Evolutionary conservation across 2,329 filamentous ascomycete species (phyloP).

Genomic region (Aspergillus hiratsukae): DNA sequence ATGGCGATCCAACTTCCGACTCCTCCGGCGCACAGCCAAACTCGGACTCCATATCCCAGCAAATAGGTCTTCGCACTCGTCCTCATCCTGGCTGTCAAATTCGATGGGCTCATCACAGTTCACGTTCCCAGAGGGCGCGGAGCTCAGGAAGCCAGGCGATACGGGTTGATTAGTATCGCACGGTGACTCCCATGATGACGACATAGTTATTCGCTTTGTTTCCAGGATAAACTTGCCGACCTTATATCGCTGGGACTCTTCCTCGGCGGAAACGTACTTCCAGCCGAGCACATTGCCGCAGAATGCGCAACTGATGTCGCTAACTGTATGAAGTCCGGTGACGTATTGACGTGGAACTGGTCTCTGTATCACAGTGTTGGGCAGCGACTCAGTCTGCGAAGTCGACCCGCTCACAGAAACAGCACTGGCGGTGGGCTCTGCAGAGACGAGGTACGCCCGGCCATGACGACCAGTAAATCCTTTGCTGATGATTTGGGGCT

Average conservation of each 20-base stretch:
- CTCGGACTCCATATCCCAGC: slow-evolving; percentile 57
- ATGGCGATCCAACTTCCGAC: slow-evolving; percentile 32
- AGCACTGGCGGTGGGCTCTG: slow-evolving; percentile 31
- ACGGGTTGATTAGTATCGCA: slow-evolving; percentile 8
- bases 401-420: slow-evolving; percentile 24
- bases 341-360: slow-evolving; percentile 57
- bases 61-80: slow-evolving; percentile 63
- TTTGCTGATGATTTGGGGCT: slow-evolving; percentile 59
- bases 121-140: slow-evolving; percentile 3
- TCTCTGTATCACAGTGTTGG: slow-evolving; percentile 56
- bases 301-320: slow-evolving; percentile 54
- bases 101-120: slow-evolving; percentile 38
- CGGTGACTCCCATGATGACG: slow-evolving; percentile 49
- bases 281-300: slow-evolving; percentile 58
- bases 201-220: slow-evolving; percentile 51
- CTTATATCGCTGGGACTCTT: slow-evolving; percentile 60
- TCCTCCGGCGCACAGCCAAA: slow-evolving; percentile 45
- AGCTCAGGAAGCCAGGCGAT: neutral
- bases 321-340: slow-evolving; percentile 59
- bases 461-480: slow-evolving; percentile 63
- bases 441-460: slow-evolving; percentile 59
- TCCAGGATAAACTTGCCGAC: slow-evolving; percentile 65
- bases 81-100: slow-evolving; percentile 63
- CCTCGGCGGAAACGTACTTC: slow-evolving; percentile 61
- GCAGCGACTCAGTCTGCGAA: slow-evolving; percentile 41